A percentile compares a stretch with the other conserved stretches of the same genome.
Evolutionary conservation across 371 early-diverging fungal species (phyloP).

Genomic region (Mortierella sp.): DNA sequence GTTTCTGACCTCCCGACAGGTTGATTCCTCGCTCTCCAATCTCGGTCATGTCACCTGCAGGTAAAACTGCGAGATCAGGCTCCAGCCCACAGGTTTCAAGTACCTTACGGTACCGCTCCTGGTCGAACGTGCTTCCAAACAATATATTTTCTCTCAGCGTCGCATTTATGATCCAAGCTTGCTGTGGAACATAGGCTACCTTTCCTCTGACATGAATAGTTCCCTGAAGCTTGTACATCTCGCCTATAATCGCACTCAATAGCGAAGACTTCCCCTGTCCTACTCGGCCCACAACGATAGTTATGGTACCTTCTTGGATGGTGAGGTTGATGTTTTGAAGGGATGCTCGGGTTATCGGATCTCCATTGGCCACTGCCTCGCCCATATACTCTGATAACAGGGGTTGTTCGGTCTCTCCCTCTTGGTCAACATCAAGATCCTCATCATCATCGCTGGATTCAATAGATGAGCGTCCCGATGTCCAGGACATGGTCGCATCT

Average conservation of each 20-base stretch:
- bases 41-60: slow-evolving; percentile 75
- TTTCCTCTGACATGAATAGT: slow-evolving; percentile 51
- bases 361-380: not conserved
- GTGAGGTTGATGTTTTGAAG: slow-evolving; percentile 36
- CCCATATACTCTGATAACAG: slow-evolving; percentile 5
- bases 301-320: slow-evolving; percentile 17
- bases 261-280: slow-evolving; percentile 63
- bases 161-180: slow-evolving; percentile 69
- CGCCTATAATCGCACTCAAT: slow-evolving; percentile 60
- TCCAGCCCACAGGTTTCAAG: slow-evolving; percentile 65
- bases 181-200: slow-evolving; percentile 62
- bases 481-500: slow-evolving; percentile 70
- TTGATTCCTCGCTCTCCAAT: slow-evolving; percentile 68
- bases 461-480: not conserved
- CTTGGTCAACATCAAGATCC: slow-evolving; percentile 16
- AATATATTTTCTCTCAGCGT: slow-evolving; percentile 65
- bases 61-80: slow-evolving; percentile 71
- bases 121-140: slow-evolving; percentile 61
- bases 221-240: slow-evolving; percentile 58
- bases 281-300: slow-evolving; percentile 62
- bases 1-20: slow-evolving; percentile 69
- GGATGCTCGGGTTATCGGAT: slow-evolving; percentile 32
- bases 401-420: slow-evolving; percentile 9
- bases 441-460: not conserved
- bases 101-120: slow-evolving; percentile 60